Base-by-base conservation (phyloP, 371 early-diverging fungal species). In the Blakeslea trispora region DNA sequence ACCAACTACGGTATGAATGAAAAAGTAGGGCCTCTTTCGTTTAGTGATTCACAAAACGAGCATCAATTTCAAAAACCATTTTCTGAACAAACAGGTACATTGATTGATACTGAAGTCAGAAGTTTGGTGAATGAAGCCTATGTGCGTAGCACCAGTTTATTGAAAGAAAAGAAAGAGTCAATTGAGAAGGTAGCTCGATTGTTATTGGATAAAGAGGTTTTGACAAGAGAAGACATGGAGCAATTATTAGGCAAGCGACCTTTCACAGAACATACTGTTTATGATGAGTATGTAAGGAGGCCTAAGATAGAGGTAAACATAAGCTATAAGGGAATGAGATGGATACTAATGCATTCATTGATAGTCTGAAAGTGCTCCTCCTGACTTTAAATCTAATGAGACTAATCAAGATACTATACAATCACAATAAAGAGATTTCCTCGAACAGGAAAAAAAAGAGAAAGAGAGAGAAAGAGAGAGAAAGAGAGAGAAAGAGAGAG, bases 91-190 rank as follows among this genome's bases (percentile, higher is more conserved):
- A 98, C 99, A 0, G 95, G 90, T 28, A 81, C 82, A 50, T 59
- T 98, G 66, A 98, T 98, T 53, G 99, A 98, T 66, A 79, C 85
- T 54, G 96, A 97, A 72, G 97, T 88, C 10, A 84, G 97, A 34
- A 71, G 69, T 31, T 71, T 97, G 68, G 86, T 98, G 19, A 72
- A 72, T 19, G 56, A 62, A n/a, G 94, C 97, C 0, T 94, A 92
- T 74, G 70, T 84, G 32, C 72, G 91, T 23, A 95, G 97, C 3
- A 60, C 80, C 4, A 45, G 77, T 22, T 79, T 98, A 31, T 70
- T 98, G 55, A 89, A 77, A 1, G 89, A 91, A 57, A 90, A 89
- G 79, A 85, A 83, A 59, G 87, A 55, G 1, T 86, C 87, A 18
- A 92, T 98, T 23, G 93, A 94, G 67, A 92, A 91, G 77, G 92